Evolutionary conservation across 75 land plant genomes (phyloP), one percentile per base, ranked within the genome.

Genomic region (Chamaecyparis obtusa): DNA sequence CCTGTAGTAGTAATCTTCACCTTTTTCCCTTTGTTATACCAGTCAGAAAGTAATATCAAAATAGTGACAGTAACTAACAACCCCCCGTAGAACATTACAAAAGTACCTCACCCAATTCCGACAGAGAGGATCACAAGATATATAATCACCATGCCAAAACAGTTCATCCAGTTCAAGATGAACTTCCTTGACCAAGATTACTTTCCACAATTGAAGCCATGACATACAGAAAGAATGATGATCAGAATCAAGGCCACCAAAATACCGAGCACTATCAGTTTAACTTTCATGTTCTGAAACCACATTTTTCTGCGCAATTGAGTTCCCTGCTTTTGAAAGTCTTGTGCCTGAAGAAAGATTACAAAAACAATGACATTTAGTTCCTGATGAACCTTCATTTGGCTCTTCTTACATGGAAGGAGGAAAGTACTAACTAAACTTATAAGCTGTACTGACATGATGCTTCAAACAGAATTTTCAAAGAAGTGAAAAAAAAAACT

Each of bases 231-330:
- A 21, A 94, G 89, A 83, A 92, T 72, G 15, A 94, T 94, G 57
- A 92, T 93, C 81, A 94, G 90, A 84, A 92, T 91, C 85, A 94
- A 84, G 24, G 94, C 89, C 24, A 94, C 87, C 83, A 94, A 74
- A 84, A 94, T 93, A 37, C 91, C 94, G 56, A 94, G 86, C 16
- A 94, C 95, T 39, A 93, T 93, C 46, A 94, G 88, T 84, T 94
- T 94, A 69, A 94, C 91, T 87, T 94, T 94, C 92, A 94, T 91
- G 84, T 94, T 94, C 83, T 94, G 95, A 16, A 94, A 60, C 94
- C 95, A 94, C 95, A 94, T 94, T 84, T 93, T 94, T 41, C 93
- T 88, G 84, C 95, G 87, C 75, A 94, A 84, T 39, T 93, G 82
- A 44, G 91, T 91, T 41, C 95, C 95, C 80, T 94, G 94, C 21